These are phyloP conservation scores for Phaeoacremonium minimum DNA, from an alignment of 2,329 filamentous ascomycete genomes.

Conservation along the genomic window DNA sequence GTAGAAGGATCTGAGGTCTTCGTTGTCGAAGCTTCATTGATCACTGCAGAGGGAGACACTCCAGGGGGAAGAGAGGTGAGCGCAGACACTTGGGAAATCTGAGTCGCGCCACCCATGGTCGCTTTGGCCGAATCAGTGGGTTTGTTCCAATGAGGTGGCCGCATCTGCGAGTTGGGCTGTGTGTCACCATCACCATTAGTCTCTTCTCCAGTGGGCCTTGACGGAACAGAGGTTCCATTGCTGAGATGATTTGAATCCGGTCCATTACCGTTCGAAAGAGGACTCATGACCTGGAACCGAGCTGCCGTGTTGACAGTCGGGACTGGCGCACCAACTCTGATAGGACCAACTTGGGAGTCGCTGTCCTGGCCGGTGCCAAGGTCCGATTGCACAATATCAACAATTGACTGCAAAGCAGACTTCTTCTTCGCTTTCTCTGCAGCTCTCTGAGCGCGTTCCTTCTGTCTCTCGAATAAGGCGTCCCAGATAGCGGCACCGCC, in stretches of 20 bases:
- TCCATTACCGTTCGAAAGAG: conserved; percentile 52
- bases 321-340: conserved; percentile 61
- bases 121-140: conserved; percentile 26
- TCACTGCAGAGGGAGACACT: conserved; percentile 52
- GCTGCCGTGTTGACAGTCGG: conserved; percentile 47
- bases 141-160: conserved; percentile 39
- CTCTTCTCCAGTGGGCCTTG: conserved; percentile 48
- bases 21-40: conserved; percentile 91
- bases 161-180: conserved; percentile 45
- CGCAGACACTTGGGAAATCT: conserved; percentile 61
- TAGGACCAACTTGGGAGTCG: conserved; percentile 46
- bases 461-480: conserved; percentile 69
- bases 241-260: conserved; percentile 36
- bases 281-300: conserved; percentile 52
- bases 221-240: conserved; percentile 52
- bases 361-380: conserved; percentile 44
- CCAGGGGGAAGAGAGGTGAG: conserved; percentile 54
- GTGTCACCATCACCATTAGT: conserved; percentile 45
- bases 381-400: conserved; percentile 46
- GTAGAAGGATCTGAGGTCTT: conserved; percentile 74
- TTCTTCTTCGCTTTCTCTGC: conserved; percentile 61
- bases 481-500: conserved; percentile 66
- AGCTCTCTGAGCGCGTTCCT: conserved; percentile 56
- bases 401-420: conserved; percentile 52
- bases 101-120: conserved; percentile 41